Evolutionary conservation across 164 flowering plant species (phyloP).

Genomic region (Tetracentron sinense): DNA sequence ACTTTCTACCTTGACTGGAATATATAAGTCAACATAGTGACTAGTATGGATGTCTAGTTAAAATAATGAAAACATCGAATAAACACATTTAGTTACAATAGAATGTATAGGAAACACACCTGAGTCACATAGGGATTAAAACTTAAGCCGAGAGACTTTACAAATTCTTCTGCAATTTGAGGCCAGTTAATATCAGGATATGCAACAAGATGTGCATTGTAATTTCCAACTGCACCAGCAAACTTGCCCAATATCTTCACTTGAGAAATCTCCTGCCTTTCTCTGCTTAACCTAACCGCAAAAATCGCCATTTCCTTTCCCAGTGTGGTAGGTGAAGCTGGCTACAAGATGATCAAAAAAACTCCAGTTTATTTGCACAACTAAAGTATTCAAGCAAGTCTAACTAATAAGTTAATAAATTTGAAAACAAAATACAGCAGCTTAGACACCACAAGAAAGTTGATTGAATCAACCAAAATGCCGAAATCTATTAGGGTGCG

Average conservation of each 20-base stretch:
- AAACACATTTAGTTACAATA: background rate
- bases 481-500: background rate
- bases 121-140: constrained; percentile 93
- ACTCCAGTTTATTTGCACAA: background rate
- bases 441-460: no score
- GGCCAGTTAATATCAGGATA: constrained; percentile 86
- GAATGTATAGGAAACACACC: constrained; percentile 29
- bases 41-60: background rate
- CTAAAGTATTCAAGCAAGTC: no score
- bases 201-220: constrained; percentile 89
- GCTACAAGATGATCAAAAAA: constrained; percentile 34
- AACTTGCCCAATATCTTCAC: constrained; percentile 77
- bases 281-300: constrained; percentile 63
- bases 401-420: background rate
- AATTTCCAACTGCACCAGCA: constrained; percentile 97
- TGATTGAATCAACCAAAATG: background rate
- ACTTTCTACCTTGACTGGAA: background rate
- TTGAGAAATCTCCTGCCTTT: constrained; percentile 49
- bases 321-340: constrained; percentile 91
- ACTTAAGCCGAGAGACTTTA: constrained; percentile 70
- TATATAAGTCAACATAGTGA: no score
- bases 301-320: constrained; percentile 93
- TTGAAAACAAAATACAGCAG: background rate
- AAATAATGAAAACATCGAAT: background rate
- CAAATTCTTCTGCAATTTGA: constrained; percentile 75